Conservation (phyloP, 2,329 filamentous ascomycete species). For the Pseudophaeomoniella oleicola region DNA sequence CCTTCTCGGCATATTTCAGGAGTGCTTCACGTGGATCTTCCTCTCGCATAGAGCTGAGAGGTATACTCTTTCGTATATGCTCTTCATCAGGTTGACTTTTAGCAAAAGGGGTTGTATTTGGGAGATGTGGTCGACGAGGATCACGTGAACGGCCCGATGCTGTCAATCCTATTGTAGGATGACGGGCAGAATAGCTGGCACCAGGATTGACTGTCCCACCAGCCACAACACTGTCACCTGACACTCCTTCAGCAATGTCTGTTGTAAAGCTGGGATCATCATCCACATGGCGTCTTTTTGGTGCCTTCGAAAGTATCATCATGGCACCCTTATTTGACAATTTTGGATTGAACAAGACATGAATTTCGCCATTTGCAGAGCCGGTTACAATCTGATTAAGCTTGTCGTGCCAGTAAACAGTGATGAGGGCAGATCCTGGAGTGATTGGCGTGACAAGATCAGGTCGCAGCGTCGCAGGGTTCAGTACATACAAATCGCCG, state of each 20-base stretch:
- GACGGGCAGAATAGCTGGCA: conserved; percentile 42
- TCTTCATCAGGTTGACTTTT: conserved; percentile 81
- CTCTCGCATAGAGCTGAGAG: conserved; percentile 82
- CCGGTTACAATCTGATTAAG: conserved; percentile 94
- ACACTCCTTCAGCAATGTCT: conserved; percentile 57
- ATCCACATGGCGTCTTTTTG: conserved; percentile 89
- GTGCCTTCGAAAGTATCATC: conserved; percentile 79
- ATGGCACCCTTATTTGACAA: conserved; percentile 70
- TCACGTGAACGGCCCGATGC: conserved; percentile 64
- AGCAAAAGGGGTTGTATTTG: conserved; percentile 73
- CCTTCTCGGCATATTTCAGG: conserved; percentile 86
- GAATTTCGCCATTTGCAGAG: conserved; percentile 79
- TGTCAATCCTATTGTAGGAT: conserved; percentile 60
- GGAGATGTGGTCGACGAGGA: conserved; percentile 72
- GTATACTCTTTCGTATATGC: conserved; percentile 77
- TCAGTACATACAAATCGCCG: conserved; percentile 82
- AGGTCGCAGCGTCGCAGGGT: conserved; percentile 73
- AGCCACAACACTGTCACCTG: conserved; percentile 66
- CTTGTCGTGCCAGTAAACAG: conserved; percentile 81
- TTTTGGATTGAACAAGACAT: conserved; percentile 80
- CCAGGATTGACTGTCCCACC: conserved; percentile 31
- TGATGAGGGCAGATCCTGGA: conserved; percentile 65
- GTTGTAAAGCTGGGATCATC: conserved; percentile 80
- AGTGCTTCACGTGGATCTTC: conserved; percentile 91
- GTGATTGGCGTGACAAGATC: conserved; percentile 85